These are phyloP conservation scores for Nepenthes gracilis DNA, from an alignment of 148 eudicot species.

Conservation along the genomic window DNA sequence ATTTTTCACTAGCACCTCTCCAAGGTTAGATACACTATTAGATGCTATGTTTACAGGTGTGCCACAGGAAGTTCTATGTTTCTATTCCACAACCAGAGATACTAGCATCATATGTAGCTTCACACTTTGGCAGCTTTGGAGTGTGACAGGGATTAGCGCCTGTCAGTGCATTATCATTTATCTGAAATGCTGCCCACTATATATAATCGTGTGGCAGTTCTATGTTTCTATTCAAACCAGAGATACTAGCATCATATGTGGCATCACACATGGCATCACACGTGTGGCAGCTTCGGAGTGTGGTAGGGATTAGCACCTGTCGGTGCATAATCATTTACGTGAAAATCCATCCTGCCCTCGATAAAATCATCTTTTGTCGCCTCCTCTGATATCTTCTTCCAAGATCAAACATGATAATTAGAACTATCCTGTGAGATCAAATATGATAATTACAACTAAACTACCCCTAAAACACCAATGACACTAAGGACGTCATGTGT, in stretches of 20 bases:
- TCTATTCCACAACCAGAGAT: too few relatives aligned
- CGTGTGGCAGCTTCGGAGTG: slow-evolving; percentile 35
- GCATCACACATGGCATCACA: slow-evolving; percentile 12
- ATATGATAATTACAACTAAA: too few relatives aligned
- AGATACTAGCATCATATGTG: neutral
- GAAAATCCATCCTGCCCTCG: slow-evolving; percentile 23
- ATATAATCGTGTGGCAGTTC: too few relatives aligned
- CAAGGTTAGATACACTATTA: too few relatives aligned
- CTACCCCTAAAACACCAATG: too few relatives aligned
- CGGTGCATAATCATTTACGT: slow-evolving; percentile 35
- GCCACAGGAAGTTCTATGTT: too few relatives aligned
- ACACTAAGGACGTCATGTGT: too few relatives aligned
- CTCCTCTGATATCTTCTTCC: slow-evolving; percentile 14
- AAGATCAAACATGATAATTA: neutral
- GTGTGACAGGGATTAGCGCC: slow-evolving; percentile 41
- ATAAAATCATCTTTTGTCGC: slow-evolving; percentile 3
- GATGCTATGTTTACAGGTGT: too few relatives aligned
- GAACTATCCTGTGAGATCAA: neutral
- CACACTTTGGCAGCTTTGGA: slow-evolving; percentile 29
- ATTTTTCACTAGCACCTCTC: too few relatives aligned
- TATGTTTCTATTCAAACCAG: neutral
- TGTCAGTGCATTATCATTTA: slow-evolving; percentile 33
- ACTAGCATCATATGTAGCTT: slow-evolving; percentile 2
- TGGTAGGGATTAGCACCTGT: slow-evolving; percentile 37
- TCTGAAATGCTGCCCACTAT: slow-evolving; percentile 22